Percentiles rank a stretch among this genome's conserved stretches.
Evolutionary conservation across 2,329 filamentous ascomycete genomes (phyloP).

Genomic region (Hymenoscyphus linearis): DNA sequence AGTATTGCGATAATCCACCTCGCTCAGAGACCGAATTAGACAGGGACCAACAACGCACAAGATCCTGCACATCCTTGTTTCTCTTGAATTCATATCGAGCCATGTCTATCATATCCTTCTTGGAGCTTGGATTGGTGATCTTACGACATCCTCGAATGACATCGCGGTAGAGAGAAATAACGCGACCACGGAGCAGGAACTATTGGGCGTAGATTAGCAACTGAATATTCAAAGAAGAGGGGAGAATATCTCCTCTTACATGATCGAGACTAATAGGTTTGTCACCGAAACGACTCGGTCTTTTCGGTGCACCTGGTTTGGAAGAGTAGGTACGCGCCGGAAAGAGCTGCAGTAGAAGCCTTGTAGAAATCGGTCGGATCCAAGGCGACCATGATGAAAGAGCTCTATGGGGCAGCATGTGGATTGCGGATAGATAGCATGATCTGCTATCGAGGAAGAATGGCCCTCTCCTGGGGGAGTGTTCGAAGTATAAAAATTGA

Average conservation of each 20-base stretch:
- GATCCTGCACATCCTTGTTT: constrained; percentile 49
- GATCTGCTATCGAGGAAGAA: neutral
- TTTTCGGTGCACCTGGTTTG: neutral
- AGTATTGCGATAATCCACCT: neutral
- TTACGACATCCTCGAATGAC: constrained; percentile 50
- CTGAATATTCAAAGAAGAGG: neutral
- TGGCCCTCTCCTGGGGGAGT: neutral
- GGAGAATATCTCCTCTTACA: constrained; percentile 35
- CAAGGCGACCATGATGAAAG: neutral
- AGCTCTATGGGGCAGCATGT: constrained; percentile 1
- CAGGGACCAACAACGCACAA: constrained; percentile 38
- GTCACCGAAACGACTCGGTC: constrained; percentile 4
- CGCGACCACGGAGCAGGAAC: constrained; percentile 55
- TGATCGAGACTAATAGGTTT: constrained; percentile 51
- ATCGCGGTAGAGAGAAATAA: constrained; percentile 51
- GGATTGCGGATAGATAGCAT: neutral
- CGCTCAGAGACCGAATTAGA: neutral
- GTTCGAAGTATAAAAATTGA: neutral
- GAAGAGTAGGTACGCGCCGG: neutral
- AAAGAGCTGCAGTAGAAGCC: neutral
- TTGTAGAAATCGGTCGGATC: neutral
- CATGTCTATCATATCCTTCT: constrained; percentile 50
- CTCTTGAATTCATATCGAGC: constrained; percentile 58
- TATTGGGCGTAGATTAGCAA: constrained; percentile 24
- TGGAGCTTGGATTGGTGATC: constrained; percentile 47